A percentile compares a stretch with the other conserved stretches of the same genome.
These are phyloP conservation scores for Podospora pseudoanserina DNA, from an alignment of 495 filamentous ascomycete species.

Conservation along the genomic window DNA sequence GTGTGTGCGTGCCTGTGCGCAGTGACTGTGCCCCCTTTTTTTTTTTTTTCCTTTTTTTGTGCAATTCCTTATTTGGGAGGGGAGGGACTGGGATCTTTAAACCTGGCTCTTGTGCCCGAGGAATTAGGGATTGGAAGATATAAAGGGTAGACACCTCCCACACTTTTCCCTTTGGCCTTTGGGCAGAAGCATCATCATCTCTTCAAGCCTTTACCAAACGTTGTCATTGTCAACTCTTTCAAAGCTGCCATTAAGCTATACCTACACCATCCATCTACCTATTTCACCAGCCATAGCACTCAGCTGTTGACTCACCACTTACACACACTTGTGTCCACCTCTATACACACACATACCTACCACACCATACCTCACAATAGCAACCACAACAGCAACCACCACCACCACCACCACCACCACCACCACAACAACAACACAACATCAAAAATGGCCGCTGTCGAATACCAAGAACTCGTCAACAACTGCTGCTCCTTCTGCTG, in stretches of 20 bases:
- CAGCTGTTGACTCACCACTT: background rate
- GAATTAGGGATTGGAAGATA: background rate
- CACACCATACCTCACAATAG: background rate
- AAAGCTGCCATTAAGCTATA: background rate
- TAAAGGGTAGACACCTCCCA: background rate
- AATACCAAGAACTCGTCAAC: constrained; percentile 45
- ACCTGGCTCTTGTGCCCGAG: background rate
- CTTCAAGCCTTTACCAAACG: background rate
- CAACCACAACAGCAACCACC: background rate
- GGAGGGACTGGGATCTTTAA: background rate
- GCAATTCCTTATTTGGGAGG: background rate
- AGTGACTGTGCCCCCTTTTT: background rate
- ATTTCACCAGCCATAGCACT: background rate
- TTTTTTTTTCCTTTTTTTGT: background rate
- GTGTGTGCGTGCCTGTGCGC: background rate
- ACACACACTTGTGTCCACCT: background rate
- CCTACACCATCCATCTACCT: constrained; percentile 1
- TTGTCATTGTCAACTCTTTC: background rate
- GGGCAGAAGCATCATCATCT: background rate
- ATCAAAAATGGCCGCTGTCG: constrained; percentile 44
- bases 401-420: constrained; percentile 15
- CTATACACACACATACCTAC: background rate
- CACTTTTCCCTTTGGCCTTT: background rate
- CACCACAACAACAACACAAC: background rate
- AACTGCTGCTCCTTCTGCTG: constrained; percentile 53